Evolutionary conservation across 1,139 yeast species (phyloP).

Genomic region (Saccharomyces uvarum): DNA sequence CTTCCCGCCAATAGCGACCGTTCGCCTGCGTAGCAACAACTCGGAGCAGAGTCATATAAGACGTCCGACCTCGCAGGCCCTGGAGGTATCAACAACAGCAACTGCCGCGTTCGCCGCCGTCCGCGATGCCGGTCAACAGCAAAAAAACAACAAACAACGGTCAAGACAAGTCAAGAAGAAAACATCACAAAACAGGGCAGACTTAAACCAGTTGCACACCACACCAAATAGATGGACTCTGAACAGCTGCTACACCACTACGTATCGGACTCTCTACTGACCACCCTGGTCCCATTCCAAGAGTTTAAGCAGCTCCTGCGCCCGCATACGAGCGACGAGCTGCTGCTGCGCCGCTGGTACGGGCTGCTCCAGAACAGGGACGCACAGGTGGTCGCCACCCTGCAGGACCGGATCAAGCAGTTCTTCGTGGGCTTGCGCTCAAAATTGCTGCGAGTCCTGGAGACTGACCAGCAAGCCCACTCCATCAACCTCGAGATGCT

Average conservation of each 20-base stretch:
- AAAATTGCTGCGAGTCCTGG: background rate
- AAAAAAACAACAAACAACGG: background rate
- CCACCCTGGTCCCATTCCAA: background rate
- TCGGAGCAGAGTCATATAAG: background rate
- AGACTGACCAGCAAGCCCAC: background rate
- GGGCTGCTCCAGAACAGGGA: background rate
- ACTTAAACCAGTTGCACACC: background rate
- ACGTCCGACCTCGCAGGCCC: background rate
- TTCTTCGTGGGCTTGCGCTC: background rate
- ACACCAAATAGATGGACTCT: background rate
- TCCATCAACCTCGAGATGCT: background rate
- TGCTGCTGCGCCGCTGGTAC: background rate
- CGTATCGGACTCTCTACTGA: background rate
- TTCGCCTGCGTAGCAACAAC: too few species aligned
- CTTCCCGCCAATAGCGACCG: background rate
- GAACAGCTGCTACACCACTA: background rate
- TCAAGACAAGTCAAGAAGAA: background rate
- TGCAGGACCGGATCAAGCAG: background rate
- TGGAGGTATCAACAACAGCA: background rate
- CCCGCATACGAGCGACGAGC: background rate
- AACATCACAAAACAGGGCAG: background rate
- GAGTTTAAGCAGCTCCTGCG: background rate
- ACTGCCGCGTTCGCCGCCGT: background rate
- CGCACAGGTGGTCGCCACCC: background rate
- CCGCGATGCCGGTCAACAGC: background rate